Evolutionary conservation across 179 eudicot genomes (phyloP).

Genomic region (Beta lomatogona): DNA sequence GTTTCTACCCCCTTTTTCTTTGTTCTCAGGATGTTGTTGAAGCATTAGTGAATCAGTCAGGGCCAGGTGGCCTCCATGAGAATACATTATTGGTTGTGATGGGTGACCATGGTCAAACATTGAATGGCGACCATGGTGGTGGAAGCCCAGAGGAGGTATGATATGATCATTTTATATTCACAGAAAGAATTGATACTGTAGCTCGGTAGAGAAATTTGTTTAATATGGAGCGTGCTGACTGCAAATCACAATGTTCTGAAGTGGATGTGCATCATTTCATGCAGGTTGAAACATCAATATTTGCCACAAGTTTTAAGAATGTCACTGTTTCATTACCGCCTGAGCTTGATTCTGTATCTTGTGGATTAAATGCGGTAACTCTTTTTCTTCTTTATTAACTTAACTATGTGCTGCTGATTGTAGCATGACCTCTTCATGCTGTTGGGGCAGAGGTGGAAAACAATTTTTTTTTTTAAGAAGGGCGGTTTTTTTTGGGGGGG

Average conservation of each 20-base stretch:
- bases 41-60: conserved; percentile 66
- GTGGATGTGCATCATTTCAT: conserved; percentile 23
- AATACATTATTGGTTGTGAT: conserved; percentile 89
- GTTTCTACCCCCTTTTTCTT: not conserved
- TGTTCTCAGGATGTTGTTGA: conserved; percentile 66
- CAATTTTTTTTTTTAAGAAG: not conserved
- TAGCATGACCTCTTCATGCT: conserved; percentile 17
- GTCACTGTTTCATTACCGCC: conserved; percentile 47
- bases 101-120: conserved; percentile 99
- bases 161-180: conserved; percentile 10
- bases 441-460: not conserved
- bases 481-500: not conserved
- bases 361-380: conserved; percentile 49
- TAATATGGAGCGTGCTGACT: conserved; percentile 5
- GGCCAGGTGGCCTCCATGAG: conserved; percentile 87
- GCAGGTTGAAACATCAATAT: conserved; percentile 96
- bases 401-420: not conserved
- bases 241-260: not conserved
- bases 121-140: conserved; percentile 98
- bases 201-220: not conserved
- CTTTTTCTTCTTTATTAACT: conserved; percentile 4
- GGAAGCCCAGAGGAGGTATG: conserved; percentile 92
- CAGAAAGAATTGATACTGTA: not conserved
- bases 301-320: conserved; percentile 76
- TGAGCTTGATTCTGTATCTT: conserved; percentile 59